Percentiles rank a stretch among this genome's conserved stretches.
Evolutionary conservation across 2,329 filamentous ascomycete genomes (phyloP).

Genomic region (Diplodia corticola): DNA sequence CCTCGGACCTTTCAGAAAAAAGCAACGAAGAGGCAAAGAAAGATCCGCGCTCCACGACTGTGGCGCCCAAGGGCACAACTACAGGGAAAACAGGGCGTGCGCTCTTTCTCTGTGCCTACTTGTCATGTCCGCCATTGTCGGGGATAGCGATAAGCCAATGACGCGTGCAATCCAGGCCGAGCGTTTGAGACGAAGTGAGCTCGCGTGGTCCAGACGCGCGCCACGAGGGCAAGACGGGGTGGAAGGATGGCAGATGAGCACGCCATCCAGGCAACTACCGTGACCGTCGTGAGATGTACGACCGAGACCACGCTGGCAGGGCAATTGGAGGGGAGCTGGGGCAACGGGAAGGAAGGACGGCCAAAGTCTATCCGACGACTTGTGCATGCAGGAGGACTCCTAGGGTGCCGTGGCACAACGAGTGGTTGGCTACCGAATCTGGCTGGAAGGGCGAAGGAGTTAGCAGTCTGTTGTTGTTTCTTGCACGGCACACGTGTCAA

Average conservation of each 20-base stretch:
- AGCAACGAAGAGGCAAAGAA: not conserved
- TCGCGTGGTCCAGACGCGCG: not conserved
- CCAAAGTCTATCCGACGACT: not conserved
- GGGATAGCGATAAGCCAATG: not conserved
- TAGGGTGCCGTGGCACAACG: not conserved
- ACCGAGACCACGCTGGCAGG: not conserved
- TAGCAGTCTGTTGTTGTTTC: not conserved
- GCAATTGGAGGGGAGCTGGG: not conserved
- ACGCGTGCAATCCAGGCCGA: not conserved
- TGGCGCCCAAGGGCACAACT: not conserved
- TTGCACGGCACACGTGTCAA: not conserved
- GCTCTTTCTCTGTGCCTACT: not conserved
- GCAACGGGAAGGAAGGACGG: not conserved
- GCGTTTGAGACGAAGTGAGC: not conserved
- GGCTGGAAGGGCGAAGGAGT: not conserved
- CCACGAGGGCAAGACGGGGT: not conserved
- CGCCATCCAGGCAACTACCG: not conserved
- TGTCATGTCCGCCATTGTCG: not conserved
- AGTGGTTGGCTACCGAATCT: not conserved
- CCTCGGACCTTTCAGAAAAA: not conserved
- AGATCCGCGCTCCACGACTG: not conserved
- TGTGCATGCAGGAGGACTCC: not conserved
- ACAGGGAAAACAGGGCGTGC: not conserved
- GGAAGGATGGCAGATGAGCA: not conserved
- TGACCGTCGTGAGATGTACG: not conserved